phyloP scores from a whole-genome alignment of 148 eudicot species.

The Vaccinium vitisidaea region DNA sequence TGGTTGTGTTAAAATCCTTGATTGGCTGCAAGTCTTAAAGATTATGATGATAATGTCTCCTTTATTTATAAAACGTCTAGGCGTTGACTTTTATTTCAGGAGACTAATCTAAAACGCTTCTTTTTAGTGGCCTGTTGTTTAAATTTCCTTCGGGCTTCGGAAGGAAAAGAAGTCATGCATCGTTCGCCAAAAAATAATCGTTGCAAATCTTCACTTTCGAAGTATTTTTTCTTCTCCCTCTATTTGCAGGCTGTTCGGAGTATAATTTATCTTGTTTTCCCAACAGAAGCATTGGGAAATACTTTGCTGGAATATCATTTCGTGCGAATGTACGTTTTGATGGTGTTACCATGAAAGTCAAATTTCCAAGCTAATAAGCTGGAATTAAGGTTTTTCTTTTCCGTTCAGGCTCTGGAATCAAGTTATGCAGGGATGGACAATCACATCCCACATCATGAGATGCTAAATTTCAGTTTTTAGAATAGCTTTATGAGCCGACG shows the following conservation, averaged over 20 bases:
- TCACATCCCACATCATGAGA: not conserved
- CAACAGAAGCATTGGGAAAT: not conserved
- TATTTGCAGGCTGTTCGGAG: not conserved
- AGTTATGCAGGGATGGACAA: not conserved
- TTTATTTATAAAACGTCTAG: conserved; percentile 4
- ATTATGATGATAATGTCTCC: not conserved
- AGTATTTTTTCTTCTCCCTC: not conserved
- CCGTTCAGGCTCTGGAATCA: not conserved
- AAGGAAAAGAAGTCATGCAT: not conserved
- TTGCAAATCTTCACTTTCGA: not conserved
- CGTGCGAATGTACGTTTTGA: not conserved
- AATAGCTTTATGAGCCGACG: too few species aligned
- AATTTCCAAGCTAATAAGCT: not conserved
- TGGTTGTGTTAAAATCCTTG: not conserved
- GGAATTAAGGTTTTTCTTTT: not conserved
- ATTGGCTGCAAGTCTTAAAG: not conserved
- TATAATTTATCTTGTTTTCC: not conserved
- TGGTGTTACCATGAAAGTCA: conserved; percentile 1
- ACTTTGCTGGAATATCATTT: not conserved
- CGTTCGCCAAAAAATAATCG: not conserved
- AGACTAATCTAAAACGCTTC: not conserved
- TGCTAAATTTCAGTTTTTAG: too few species aligned
- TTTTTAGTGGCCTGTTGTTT: not conserved
- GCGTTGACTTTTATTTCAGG: not conserved
- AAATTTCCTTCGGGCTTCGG: not conserved